Evolutionary conservation across 163 green algal genomes (phyloP).

Genomic region (Scenedesmus sp.): DNA sequence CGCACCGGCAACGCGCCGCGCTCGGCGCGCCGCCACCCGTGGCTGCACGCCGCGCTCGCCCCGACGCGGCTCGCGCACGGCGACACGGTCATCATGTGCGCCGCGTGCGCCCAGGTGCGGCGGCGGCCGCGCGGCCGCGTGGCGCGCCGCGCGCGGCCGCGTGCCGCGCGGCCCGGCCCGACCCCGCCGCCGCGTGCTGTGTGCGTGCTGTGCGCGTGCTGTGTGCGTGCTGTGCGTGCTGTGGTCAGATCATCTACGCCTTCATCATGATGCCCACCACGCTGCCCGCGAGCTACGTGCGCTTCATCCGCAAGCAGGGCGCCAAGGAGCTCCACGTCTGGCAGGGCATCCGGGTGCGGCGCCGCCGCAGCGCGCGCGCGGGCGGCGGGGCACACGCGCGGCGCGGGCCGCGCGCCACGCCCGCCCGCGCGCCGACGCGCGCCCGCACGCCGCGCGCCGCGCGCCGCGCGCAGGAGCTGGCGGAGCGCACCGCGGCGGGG

Average conservation of each 20-base stretch:
- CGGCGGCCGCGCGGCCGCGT: too few relatives aligned
- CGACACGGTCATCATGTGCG: conserved; percentile 89
- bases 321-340: conserved; percentile 64
- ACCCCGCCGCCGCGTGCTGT: too few relatives aligned
- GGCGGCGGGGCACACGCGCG: too few relatives aligned
- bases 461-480: conserved; percentile 53
- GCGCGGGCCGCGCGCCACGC: too few relatives aligned
- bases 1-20: conserved; percentile 84
- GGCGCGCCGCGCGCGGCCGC: too few relatives aligned
- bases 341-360: conserved; percentile 53
- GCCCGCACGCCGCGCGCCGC: too few relatives aligned
- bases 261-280: conserved; percentile 90
- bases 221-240: conserved; percentile 44
- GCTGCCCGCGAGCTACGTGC: conserved; percentile 79
- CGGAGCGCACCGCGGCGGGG: conserved; percentile 50
- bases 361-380: too few relatives aligned
- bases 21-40: conserved; percentile 22
- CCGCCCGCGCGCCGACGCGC: too few relatives aligned
- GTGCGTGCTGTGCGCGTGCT: neutral
- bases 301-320: conserved; percentile 85
- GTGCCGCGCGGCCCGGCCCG: too few relatives aligned
- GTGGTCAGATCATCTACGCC: conserved; percentile 74
- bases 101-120: conserved; percentile 10
- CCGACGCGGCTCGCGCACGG: conserved; percentile 82
- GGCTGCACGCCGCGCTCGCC: conserved; percentile 67